phyloP scores from a whole-genome alignment of 129 eudicot species.

The Helichrysum umbraculigerum region DNA sequence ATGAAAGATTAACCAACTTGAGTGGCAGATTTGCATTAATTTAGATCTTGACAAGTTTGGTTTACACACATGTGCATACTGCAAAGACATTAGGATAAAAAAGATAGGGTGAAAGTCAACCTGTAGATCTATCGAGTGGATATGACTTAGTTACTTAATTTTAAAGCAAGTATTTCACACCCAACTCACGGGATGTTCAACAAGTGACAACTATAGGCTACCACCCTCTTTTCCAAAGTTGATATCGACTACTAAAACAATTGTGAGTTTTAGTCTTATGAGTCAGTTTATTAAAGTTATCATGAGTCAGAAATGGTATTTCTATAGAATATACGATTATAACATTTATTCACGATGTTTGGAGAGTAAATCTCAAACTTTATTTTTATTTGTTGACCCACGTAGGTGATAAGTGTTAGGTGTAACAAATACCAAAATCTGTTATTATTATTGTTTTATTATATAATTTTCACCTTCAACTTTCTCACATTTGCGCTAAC shows the following conservation, averaged over 20 bases:
- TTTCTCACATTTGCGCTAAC: too few relatives aligned
- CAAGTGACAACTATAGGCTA: neutral
- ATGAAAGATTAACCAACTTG: neutral
- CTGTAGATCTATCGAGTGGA: too few relatives aligned
- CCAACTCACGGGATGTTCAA: conserved; percentile 3
- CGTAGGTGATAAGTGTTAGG: too few relatives aligned
- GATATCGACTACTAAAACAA: neutral
- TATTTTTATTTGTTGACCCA: too few relatives aligned
- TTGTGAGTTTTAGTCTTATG: neutral
- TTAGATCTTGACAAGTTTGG: neutral
- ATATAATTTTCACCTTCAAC: too few relatives aligned
- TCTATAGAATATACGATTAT: too few relatives aligned
- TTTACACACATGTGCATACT: conserved; percentile 9
- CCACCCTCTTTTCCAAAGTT: neutral
- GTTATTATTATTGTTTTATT: too few relatives aligned
- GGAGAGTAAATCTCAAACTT: too few relatives aligned
- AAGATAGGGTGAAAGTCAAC: neutral
- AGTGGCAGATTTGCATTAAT: neutral
- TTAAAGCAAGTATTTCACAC: neutral
- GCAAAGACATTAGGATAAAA: neutral
- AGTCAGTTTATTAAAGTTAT: neutral
- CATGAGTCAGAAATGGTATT: too few relatives aligned
- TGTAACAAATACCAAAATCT: too few relatives aligned
- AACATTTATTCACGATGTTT: too few relatives aligned
- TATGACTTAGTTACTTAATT: neutral